Conservation (phyloP, 225 moss, liverwort and hornwort species). For the Sphagnum tenellum region DNA sequence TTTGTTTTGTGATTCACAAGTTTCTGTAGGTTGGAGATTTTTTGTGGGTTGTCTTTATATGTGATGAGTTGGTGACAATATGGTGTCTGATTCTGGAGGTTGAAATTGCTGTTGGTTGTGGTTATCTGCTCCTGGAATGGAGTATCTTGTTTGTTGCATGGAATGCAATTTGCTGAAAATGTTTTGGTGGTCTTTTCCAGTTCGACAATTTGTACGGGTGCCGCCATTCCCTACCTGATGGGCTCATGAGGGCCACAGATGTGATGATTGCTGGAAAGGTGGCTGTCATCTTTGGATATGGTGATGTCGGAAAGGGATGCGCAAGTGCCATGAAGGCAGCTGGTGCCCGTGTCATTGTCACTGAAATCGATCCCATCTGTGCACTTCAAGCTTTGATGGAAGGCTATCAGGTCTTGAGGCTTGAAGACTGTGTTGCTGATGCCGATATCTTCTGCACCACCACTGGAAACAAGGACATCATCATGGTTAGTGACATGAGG, state of each 20-base stretch:
- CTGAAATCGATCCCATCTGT: slow-evolving; percentile 93
- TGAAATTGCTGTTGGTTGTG: no score
- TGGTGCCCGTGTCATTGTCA: slow-evolving; percentile 69
- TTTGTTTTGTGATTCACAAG: no score
- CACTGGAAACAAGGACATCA: slow-evolving; percentile 95
- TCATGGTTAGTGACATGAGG: slow-evolving; percentile 83
- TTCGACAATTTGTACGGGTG: slow-evolving; percentile 96
- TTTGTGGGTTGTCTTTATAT: no score
- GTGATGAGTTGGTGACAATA: no score
- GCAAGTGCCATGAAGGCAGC: slow-evolving; percentile 89
- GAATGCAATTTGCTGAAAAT: no score
- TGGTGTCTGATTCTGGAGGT: no score
- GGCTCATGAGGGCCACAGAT: slow-evolving; percentile 89
- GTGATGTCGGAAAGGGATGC: slow-evolving; percentile 89
- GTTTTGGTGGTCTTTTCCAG: slow-evolving; percentile 15
- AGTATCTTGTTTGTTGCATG: no score
- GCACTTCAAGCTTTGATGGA: slow-evolving; percentile 92
- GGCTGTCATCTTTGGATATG: slow-evolving; percentile 74
- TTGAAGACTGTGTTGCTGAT: slow-evolving; percentile 58
- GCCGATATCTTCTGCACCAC: slow-evolving; percentile 89
- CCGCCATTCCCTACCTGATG: slow-evolving; percentile 86
- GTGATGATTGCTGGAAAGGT: slow-evolving; percentile 93
- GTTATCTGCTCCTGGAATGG: no score
- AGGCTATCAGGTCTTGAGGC: slow-evolving; percentile 41
- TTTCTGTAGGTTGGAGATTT: no score